Base-by-base conservation (phyloP, 169 alveolate species). In the Plasmodium blacklocki region DNA sequence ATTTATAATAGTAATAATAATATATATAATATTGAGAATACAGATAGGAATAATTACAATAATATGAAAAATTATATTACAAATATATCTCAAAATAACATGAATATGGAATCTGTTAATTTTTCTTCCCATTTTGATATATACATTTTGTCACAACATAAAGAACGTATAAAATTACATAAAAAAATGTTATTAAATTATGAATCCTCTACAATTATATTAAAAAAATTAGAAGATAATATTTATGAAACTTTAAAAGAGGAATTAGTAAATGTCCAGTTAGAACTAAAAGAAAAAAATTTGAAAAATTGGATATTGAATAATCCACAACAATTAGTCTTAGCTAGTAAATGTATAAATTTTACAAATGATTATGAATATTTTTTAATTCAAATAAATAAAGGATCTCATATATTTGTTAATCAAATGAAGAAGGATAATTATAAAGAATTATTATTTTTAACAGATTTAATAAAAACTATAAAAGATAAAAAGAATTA, bases 331-430 rank as follows among this genome's bases (percentile, higher is more conserved):
- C 91, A 83, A 39, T 39, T 83, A 0, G 91, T 83, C 0, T 14
- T 83, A 50, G 72, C 86, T 5, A 70, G 91, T 63, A 83, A 83
- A 19, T 70, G 91, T 54, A 83, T 83, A 9, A 83, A 67, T 58
- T 83, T 83, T 70, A 83, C 91, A 49, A 83, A 83, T 62, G 91
- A 83, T 47, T 83, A 83, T 58, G 91, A 83, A 70, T 73, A 83
- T 73, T 83, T 60, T 68, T 64, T 68, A 68, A 83, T 83, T n/a
- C 91, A 83, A 49, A 83, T 83, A 49, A 68, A 83, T 19, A 83
- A 83, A 71, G 91, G 91, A 5, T 83, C 91, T 0, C 91, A 83
- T 49, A 83, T 83, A 49, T 83, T 83, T 58, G 91, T 71, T 23
- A 71, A 83, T 23, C 73, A 83, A 18, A 83, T 83, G 91, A 83